phyloP scores from a whole-genome alignment of 2,329 filamentous ascomycete genomes.

The Knoxdaviesia capensis region DNA sequence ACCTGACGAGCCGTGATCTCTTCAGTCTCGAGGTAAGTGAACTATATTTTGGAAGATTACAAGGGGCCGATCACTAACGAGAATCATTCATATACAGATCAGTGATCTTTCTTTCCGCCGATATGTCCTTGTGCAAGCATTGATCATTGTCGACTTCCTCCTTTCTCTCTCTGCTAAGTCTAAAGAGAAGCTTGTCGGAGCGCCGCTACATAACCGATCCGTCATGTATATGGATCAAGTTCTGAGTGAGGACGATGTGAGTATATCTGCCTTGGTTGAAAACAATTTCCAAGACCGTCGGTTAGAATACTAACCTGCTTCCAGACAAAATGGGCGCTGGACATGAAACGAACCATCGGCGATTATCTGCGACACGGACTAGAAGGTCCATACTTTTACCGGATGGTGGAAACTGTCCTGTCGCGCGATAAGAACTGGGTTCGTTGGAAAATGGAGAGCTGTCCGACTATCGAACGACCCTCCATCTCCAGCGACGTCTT shows the following conservation, averaged over 20 bases:
- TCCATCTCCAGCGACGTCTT: conserved; percentile 51
- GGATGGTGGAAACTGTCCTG: conserved; percentile 92
- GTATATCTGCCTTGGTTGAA: conserved; percentile 10
- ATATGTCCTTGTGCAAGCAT: conserved; percentile 83
- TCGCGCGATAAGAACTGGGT: conserved; percentile 98
- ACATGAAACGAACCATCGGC: conserved; percentile 61
- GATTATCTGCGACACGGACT: conserved; percentile 61
- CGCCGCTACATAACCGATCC: conserved; percentile 57
- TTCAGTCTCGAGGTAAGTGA: conserved; percentile 71
- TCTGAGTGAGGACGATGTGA: conserved; percentile 65
- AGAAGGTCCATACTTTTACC: conserved; percentile 83
- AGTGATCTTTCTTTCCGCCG: conserved; percentile 87
- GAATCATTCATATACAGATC: conserved; percentile 30
- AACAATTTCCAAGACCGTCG: neutral
- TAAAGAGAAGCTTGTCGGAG: conserved; percentile 55
- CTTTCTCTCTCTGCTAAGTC: conserved; percentile 70
- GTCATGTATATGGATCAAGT: conserved; percentile 63
- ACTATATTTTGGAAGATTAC: neutral
- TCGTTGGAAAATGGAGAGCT: conserved; percentile 91
- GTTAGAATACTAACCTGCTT: conserved; percentile 4
- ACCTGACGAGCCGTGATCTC: conserved; percentile 88
- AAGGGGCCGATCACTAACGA: neutral
- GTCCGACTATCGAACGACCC: conserved; percentile 64
- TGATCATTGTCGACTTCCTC: conserved; percentile 89
- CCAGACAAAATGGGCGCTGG: conserved; percentile 63